Base-by-base conservation (phyloP, 257 asterid genomes). In the Solanum sparsipilum region DNA sequence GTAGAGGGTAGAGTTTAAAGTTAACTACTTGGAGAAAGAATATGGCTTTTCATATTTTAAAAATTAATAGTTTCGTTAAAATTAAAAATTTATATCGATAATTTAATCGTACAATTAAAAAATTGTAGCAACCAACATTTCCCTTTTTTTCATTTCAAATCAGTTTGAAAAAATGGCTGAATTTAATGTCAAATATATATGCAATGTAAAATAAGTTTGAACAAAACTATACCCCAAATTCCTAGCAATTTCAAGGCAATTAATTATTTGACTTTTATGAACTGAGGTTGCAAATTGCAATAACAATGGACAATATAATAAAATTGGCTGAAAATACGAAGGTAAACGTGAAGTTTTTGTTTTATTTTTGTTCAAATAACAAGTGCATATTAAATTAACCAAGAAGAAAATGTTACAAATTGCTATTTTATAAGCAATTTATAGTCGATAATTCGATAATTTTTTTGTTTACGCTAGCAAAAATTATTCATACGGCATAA, bases 241-340 rank as follows among this genome's bases (percentile, higher is more conserved):
- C 85, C 20, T 81, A 29, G 44, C 86, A 82, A 81, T 48, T 81
- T 81, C 70, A 9, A 46, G 70, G 85, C 11, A 82, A 56, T 56
- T 56, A 79, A 79, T 15, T 7, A 31, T 29, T 16, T 48, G 86
- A 82, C 86, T 10, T 18, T 82, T 48, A 82, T 82, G 70, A 81
- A n/a, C 23, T 46, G 39, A 29, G 29, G 29, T 81, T 29, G 68
- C 84, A 41, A 39, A 13, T 79, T 44, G 23, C 68, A 27, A 44
- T 9, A 25, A 44, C 3, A 27, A 15, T 4, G 2, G 20, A 9
- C 5, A 15, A 41, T 8, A 46, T 29, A 46, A 44, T 29, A 81
- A 81, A 78, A 25, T 58, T 13, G 38, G n/a, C 65, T 15, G 38
- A 15, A 41, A 27, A 27, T 48, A 5, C 11, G 27, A 48, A 48